Percentiles rank a stretch among this genome's conserved stretches.
phyloP scores from a whole-genome alignment of 768 basidiomycete genomes.

The Pluteus cervinus region DNA sequence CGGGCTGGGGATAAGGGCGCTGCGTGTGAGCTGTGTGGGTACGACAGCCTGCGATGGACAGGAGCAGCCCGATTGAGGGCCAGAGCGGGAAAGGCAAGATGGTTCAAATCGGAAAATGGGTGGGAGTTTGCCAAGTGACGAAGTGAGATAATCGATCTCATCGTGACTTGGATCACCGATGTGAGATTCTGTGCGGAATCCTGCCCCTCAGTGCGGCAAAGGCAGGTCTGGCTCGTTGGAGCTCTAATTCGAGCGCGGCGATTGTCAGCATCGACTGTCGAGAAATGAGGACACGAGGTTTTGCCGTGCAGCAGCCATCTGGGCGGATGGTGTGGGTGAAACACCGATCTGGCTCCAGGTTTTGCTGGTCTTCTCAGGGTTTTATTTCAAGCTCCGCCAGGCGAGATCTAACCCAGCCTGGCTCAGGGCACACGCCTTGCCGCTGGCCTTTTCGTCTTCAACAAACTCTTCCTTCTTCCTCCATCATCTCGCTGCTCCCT shows the following conservation, averaged over 20 bases:
- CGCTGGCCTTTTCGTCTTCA: slow-evolving; percentile 14
- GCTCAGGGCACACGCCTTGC: slow-evolving; percentile 9
- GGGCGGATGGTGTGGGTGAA: too few relatives aligned
- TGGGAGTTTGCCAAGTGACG: slow-evolving; percentile 3
- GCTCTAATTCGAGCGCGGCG: too few relatives aligned
- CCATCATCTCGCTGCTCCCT: slow-evolving; percentile 15
- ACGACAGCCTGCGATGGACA: slow-evolving; percentile 2
- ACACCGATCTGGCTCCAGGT: slow-evolving; percentile 21
- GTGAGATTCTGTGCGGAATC: too few relatives aligned
- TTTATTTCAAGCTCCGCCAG: slow-evolving; percentile 28
- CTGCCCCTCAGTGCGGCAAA: too few relatives aligned
- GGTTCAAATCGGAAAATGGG: neutral
- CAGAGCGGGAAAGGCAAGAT: neutral
- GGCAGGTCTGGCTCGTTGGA: too few relatives aligned
- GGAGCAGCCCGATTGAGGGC: neutral
- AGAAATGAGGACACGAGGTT: too few relatives aligned
- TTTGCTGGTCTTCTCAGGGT: too few relatives aligned
- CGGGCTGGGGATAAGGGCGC: too few relatives aligned
- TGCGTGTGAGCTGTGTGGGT: too few relatives aligned
- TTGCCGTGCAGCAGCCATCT: too few relatives aligned
- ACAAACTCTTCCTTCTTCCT: slow-evolving; percentile 11
- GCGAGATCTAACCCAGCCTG: slow-evolving; percentile 23
- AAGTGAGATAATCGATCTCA: slow-evolving; percentile 16
- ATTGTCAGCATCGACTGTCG: too few relatives aligned
- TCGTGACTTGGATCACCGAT: slow-evolving; percentile 15